These are phyloP conservation scores for Mortierella alpina DNA, from an alignment of 192 early-diverging fungal species.

Conservation along the genomic window DNA sequence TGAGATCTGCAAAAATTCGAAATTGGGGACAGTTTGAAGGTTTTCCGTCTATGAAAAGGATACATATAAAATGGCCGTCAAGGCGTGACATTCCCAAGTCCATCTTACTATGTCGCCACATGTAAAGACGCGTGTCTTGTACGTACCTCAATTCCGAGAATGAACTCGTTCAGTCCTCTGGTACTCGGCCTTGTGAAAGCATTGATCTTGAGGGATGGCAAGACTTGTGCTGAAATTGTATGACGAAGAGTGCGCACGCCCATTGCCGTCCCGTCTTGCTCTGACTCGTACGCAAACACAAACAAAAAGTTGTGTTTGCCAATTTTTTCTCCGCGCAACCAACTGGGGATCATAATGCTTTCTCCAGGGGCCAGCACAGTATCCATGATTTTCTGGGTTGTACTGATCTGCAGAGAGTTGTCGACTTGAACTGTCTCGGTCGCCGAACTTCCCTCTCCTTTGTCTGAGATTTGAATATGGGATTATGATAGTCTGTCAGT, in stretches of 20 bases:
- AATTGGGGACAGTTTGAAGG: conserved; percentile 66
- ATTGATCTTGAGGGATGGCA: conserved; percentile 91
- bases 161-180: conserved; percentile 81
- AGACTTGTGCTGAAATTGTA: conserved; percentile 70
- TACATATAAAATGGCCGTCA: not conserved
- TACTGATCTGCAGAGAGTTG: conserved; percentile 62
- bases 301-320: conserved; percentile 85
- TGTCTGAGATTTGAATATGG: conserved; percentile 1
- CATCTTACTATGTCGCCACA: not conserved
- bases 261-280: conserved; percentile 71
- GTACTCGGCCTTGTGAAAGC: conserved; percentile 91
- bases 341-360: conserved; percentile 82
- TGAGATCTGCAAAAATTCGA: conserved; percentile 77
- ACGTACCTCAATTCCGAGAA: conserved; percentile 89
- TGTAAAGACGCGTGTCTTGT: not conserved
- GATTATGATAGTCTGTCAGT: no score
- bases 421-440: conserved; percentile 36
- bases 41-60: conserved; percentile 72
- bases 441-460: conserved; percentile 23
- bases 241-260: conserved; percentile 75
- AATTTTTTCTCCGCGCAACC: conserved; percentile 91
- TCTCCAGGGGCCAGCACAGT: conserved; percentile 71
- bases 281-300: conserved; percentile 85
- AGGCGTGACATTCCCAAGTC: not conserved
- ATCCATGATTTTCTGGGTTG: conserved; percentile 23